Evolutionary conservation across 768 basidiomycete genomes (phyloP).

Genomic region (Chiua virens): DNA sequence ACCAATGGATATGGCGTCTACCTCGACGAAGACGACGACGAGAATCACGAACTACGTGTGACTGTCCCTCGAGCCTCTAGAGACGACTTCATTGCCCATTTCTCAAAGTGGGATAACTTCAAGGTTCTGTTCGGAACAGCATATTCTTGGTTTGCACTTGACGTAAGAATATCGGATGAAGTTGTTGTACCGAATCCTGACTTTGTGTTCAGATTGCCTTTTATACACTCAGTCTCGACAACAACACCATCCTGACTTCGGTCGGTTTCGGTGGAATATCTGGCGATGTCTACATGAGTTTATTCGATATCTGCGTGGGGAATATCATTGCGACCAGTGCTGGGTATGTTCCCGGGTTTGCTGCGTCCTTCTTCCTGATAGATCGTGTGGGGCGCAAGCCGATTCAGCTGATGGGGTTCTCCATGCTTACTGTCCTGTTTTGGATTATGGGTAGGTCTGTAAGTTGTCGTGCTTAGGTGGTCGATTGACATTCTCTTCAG

Average conservation of each 20-base stretch:
- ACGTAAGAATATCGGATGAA: constrained; percentile 50
- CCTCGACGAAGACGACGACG: constrained; percentile 44
- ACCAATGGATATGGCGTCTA: constrained; percentile 44
- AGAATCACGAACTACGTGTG: constrained; percentile 46
- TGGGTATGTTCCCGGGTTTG: constrained; percentile 79
- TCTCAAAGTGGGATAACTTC: constrained; percentile 67
- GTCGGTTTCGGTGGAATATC: constrained; percentile 56
- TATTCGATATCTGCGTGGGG: constrained; percentile 61
- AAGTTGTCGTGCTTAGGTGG: not conserved
- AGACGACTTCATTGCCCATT: constrained; percentile 65
- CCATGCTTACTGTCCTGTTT: constrained; percentile 60
- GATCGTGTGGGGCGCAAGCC: constrained; percentile 78
- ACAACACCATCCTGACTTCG: constrained; percentile 61
- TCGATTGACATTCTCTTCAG: constrained; percentile 30
- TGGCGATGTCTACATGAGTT: constrained; percentile 47
- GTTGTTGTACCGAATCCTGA: not conserved
- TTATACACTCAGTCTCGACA: constrained; percentile 84
- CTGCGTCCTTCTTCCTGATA: constrained; percentile 51
- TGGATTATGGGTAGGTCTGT: constrained; percentile 56
- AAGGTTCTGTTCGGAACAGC: constrained; percentile 75
- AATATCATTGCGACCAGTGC: constrained; percentile 70
- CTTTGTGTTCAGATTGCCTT: constrained; percentile 61
- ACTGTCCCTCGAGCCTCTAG: constrained; percentile 63
- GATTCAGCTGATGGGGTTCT: constrained; percentile 77
- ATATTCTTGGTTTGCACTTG: constrained; percentile 86